Percentiles rank a stretch among this genome's conserved stretches.
Evolutionary conservation across 305 asterid genomes (phyloP).

Genomic region (Euphrasia arctica): DNA sequence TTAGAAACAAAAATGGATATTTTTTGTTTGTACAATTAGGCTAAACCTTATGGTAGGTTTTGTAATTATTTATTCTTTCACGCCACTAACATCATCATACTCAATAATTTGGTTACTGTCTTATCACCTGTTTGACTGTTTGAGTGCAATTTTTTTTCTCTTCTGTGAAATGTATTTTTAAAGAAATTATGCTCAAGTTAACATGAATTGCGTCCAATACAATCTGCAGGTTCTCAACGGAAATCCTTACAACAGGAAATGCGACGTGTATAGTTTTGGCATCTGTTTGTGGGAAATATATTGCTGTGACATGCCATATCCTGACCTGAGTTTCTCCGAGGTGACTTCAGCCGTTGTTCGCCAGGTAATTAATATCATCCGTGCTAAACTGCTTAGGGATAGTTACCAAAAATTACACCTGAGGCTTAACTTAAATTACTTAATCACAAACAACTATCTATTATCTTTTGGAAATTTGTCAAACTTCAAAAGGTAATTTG

Average conservation of each 20-base stretch:
- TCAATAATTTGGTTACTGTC: no score
- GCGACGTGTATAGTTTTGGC: constrained; percentile 84
- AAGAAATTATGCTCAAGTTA: background rate
- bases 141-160: no score
- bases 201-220: background rate
- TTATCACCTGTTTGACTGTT: no score
- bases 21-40: no score
- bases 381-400: constrained; percentile 2
- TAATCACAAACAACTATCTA: background rate
- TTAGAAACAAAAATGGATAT: no score
- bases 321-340: constrained; percentile 80
- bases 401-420: no score
- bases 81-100: no score
- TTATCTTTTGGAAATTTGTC: background rate
- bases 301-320: constrained; percentile 85
- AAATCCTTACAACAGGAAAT: constrained; percentile 69
- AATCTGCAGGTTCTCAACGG: constrained; percentile 74
- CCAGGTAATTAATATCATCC: constrained; percentile 42
- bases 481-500: no score
- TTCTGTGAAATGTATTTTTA: no score
- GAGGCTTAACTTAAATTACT: background rate
- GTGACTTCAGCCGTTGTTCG: constrained; percentile 87
- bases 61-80: no score
- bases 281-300: constrained; percentile 84
- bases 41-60: no score